Base-by-base conservation (phyloP, 768 basidiomycete genomes). In the Paxillus involutus region DNA sequence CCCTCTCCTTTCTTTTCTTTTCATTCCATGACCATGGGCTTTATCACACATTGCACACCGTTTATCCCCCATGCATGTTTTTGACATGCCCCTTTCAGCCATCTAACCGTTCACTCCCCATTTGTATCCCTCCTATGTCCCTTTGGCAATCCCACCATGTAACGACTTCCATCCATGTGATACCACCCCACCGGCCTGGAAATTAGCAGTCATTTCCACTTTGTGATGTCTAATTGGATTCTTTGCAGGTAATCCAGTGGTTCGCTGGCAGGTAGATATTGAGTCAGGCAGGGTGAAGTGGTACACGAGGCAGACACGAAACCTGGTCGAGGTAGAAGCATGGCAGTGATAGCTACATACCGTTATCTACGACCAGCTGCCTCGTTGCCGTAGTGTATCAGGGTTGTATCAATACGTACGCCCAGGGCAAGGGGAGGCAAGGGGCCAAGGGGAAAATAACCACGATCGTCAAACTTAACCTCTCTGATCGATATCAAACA, bases 131-230 rank as follows among this genome's bases (percentile, higher is more conserved):
- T 55, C n/a, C n/a, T 45, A 39, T 45, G 44, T 58, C 17, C 21
- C 41, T 12, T 52, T 54, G 49, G 32, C 53, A 50, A 56, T 56
- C 4, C 54, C 51, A 51, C 44, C 36, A 44, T 63, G 63, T 65
- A 59, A 47, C 30, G 32, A 14, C 44, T 29, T 30, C 21, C 19
- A 41, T 44, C 29, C 44, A 46, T 46, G 44, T 46, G 44, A 46
- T 46, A 46, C 44, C 44, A 45, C 42, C 44, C 16, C 39, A 40
- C n/a, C 17, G 17, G n/a, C n/a, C 17, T 40, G 39, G 39, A 17
- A n/a, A 40, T 40, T 10, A 40, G 16, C 10, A 19, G 17, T 40
- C 39, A n/a, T 5, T 11, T 40, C 17, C 17, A 7, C 17, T 17
- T 12, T 6, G 2, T 11, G 9, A 32, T 11, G 32, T 11, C 32